Evolutionary conservation across 495 filamentous ascomycete genomes (phyloP).

Genomic region (Aspergillus ostianus): DNA sequence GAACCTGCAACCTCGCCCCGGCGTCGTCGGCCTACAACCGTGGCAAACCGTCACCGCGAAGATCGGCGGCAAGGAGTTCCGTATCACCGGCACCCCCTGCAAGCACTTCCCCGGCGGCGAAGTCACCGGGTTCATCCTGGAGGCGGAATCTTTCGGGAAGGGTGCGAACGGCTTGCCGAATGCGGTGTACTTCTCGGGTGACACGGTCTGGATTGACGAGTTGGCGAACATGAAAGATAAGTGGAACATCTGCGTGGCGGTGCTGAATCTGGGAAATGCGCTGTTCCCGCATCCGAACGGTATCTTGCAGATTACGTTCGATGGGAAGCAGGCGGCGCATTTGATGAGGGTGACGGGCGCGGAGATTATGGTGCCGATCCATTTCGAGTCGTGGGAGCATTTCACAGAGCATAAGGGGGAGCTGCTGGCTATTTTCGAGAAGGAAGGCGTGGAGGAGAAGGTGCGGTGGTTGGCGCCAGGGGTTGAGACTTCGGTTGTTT

Average conservation of each 20-base stretch:
- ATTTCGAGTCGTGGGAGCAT: slow-evolving; percentile 51
- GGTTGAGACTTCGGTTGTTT: background rate
- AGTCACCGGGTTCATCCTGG: slow-evolving; percentile 49
- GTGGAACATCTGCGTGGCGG: slow-evolving; percentile 22
- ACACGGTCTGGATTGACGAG: slow-evolving; percentile 50
- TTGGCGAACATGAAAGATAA: slow-evolving; percentile 22
- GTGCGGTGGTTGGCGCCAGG: background rate
- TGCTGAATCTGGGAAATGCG: slow-evolving; percentile 30
- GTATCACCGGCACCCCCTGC: slow-evolving; percentile 46
- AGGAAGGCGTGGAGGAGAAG: slow-evolving; percentile 1
- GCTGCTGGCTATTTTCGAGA: slow-evolving; percentile 19
- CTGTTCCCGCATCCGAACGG: slow-evolving; percentile 20
- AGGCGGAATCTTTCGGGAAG: slow-evolving; percentile 35
- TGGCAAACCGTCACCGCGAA: slow-evolving; percentile 27
- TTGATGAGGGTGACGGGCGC: slow-evolving; percentile 42
- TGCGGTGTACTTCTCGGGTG: slow-evolving; percentile 53
- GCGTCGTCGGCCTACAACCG: slow-evolving; percentile 36
- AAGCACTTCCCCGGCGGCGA: slow-evolving; percentile 49
- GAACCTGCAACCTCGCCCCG: slow-evolving; percentile 39
- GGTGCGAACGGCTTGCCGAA: slow-evolving; percentile 39
- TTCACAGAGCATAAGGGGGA: slow-evolving; percentile 35
- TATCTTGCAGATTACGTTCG: slow-evolving; percentile 47
- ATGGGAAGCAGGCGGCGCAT: slow-evolving; percentile 40
- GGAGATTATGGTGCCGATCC: slow-evolving; percentile 48
- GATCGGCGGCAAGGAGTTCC: slow-evolving; percentile 25